Percentiles rank a stretch among this genome's conserved stretches.
Conservation (phyloP, 495 filamentous ascomycete species). For the Hypoxylon rickii region DNA sequence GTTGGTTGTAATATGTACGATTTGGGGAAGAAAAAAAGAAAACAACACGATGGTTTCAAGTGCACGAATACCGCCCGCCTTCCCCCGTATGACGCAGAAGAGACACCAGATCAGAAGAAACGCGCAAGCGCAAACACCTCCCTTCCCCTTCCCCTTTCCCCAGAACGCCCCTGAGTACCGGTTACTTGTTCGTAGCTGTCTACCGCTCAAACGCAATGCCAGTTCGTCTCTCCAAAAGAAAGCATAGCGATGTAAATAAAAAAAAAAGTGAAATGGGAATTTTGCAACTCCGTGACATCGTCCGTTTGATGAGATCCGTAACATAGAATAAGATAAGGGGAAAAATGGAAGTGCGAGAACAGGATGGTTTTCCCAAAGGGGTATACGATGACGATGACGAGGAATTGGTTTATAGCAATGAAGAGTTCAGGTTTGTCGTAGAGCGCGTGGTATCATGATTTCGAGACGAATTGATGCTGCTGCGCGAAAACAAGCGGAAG, state of each 20-base stretch:
- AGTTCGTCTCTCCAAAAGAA: constrained; percentile 7
- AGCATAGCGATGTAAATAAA: no score
- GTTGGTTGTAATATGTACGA: constrained; percentile 26
- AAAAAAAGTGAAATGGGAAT: background rate
- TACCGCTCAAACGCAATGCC: constrained; percentile 15
- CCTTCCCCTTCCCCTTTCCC: no score
- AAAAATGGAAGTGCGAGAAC: constrained; percentile 9
- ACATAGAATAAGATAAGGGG: constrained; percentile 6
- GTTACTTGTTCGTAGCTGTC: constrained; percentile 14
- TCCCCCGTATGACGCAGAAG: constrained; percentile 22
- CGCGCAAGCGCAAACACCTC: constrained; percentile 15
- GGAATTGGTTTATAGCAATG: constrained; percentile 28
- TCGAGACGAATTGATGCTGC: constrained; percentile 15
- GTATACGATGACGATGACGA: no score
- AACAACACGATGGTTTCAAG: no score
- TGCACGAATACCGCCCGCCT: constrained; percentile 10
- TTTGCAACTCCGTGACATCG: constrained; percentile 28
- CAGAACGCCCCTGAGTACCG: constrained; percentile 21
- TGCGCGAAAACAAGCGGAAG: constrained; percentile 15
- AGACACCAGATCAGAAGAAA: background rate
- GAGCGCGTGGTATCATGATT: constrained; percentile 35
- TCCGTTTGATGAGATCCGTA: constrained; percentile 22
- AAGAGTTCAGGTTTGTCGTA: constrained; percentile 12
- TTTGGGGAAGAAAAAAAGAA: constrained; percentile 5
- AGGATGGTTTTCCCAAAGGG: constrained; percentile 15